Base-by-base conservation (phyloP, 495 filamentous ascomycete species). In the Pyronema omphalodes region DNA sequence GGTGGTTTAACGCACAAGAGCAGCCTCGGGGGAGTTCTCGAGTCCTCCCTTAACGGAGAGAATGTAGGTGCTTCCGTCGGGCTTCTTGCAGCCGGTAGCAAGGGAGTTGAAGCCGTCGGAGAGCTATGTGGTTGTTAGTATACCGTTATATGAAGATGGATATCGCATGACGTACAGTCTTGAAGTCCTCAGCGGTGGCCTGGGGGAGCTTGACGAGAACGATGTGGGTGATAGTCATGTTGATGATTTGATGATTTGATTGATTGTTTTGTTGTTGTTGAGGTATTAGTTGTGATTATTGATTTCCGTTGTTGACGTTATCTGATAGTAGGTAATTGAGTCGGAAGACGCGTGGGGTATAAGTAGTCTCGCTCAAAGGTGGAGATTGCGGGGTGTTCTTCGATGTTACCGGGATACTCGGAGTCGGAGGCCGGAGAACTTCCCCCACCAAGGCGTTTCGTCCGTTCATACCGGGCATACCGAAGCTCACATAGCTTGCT, bases 21-120 rank as follows among this genome's bases (percentile, higher is more conserved):
- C 9, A 73, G 65, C 5, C 65, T 86, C 82, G 0, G 67, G 66
- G 0, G 78, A 83, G 60, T 79, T 82, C 57, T 86, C 76, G 49
- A 61, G 66, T 0, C 83, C 82, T 2, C 78, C 82, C 0, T 70
- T 74, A 4, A 71, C 59, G 0, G 75, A 69, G 44, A 70, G 69
- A 57, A 87, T 77, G 60, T 85, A 86, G 0, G 72, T 9, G 11
- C 17, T 19, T 14, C 44, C 44, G 9, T 47, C 44, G 12, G 73
- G 23, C 68, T 63, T 14, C 74, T 58, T 7, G 68, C 68, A 0
- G 60, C 68, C 5, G 75, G 72, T 49, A 76, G 73, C 0, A 74
- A 18, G 66, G 76, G 79, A 8, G 66, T 65, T n/a, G 44, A 17
- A 48, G 44, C 18, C 39, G 15, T 41, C 39, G 39, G 11, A 17